Conservation (phyloP, 371 early-diverging fungal species). For the Apophysomyces sp. region DNA sequence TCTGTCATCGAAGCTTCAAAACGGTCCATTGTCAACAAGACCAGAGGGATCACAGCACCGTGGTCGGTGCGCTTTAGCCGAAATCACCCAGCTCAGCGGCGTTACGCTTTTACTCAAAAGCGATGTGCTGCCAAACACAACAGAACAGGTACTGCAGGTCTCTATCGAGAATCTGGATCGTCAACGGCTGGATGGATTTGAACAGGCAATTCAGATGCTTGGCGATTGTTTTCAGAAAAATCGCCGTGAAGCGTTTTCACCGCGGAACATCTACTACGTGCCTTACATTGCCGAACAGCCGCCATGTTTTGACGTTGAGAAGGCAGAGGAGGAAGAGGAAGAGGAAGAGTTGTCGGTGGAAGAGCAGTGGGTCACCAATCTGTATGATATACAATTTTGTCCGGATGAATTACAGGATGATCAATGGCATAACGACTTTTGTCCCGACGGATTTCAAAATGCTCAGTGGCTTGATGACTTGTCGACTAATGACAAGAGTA, state of each 20-base stretch:
- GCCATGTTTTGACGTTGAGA: background rate
- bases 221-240: slow-evolving; percentile 12
- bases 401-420: background rate
- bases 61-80: slow-evolving; percentile 3
- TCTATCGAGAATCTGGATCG: slow-evolving; percentile 5
- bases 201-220: slow-evolving; percentile 16
- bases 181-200: slow-evolving; percentile 10
- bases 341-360: background rate
- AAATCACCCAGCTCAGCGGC: slow-evolving; percentile 11
- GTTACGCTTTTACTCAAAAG: slow-evolving; percentile 9
- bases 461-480: background rate
- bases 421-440: background rate
- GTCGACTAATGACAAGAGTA: background rate
- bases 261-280: slow-evolving; percentile 23
- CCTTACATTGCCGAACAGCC: slow-evolving; percentile 5
- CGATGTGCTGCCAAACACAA: slow-evolving; percentile 14
- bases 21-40: background rate
- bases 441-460: background rate
- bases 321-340: background rate
- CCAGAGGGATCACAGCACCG: background rate
- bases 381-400: background rate
- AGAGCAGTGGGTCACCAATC: background rate
- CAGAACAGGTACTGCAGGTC: slow-evolving; percentile 19
- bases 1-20: slow-evolving; percentile 2
- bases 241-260: slow-evolving; percentile 17